Percentiles rank a stretch among this genome's conserved stretches.
These are phyloP conservation scores for Sideroxylon spinosum DNA, from an alignment of 179 eudicot species.

Conservation along the genomic window DNA sequence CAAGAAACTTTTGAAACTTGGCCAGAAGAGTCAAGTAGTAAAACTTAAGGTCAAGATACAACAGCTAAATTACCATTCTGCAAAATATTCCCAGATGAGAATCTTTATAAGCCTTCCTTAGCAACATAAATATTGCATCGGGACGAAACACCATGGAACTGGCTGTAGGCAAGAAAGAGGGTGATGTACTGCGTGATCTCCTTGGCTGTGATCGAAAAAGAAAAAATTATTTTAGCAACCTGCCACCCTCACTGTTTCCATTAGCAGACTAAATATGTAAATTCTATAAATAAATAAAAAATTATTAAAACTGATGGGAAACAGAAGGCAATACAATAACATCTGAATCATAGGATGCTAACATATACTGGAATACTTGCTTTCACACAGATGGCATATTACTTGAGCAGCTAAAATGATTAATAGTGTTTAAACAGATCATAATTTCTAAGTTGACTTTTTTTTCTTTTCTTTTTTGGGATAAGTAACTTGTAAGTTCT, in stretches of 20 bases:
- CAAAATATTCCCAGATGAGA: constrained; percentile 57
- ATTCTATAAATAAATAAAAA: not conserved
- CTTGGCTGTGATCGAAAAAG: constrained; percentile 52
- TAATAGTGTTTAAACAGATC: too few species aligned
- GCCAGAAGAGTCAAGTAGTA: not conserved
- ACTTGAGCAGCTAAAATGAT: not conserved
- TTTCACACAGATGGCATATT: not conserved
- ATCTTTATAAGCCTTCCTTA: constrained; percentile 72
- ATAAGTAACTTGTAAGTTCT: too few species aligned
- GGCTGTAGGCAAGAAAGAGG: constrained; percentile 35
- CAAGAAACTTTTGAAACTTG: constrained; percentile 7
- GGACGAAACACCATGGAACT: constrained; percentile 61
- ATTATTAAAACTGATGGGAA: not conserved
- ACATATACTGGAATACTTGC: not conserved
- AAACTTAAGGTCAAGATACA: not conserved
- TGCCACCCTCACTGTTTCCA: not conserved
- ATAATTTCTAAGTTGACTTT: too few species aligned
- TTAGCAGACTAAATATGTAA: not conserved
- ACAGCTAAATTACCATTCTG: constrained; percentile 50
- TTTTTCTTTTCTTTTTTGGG: too few species aligned
- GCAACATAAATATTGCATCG: constrained; percentile 54
- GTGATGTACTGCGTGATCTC: constrained; percentile 47
- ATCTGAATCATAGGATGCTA: not conserved
- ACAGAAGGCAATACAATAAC: constrained; percentile 1
- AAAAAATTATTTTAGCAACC: constrained; percentile 6